A percentile compares a stretch with the other conserved stretches of the same genome.
Conservation (phyloP, 176 grass and related monocot species). For the Metroxylon sagu region DNA sequence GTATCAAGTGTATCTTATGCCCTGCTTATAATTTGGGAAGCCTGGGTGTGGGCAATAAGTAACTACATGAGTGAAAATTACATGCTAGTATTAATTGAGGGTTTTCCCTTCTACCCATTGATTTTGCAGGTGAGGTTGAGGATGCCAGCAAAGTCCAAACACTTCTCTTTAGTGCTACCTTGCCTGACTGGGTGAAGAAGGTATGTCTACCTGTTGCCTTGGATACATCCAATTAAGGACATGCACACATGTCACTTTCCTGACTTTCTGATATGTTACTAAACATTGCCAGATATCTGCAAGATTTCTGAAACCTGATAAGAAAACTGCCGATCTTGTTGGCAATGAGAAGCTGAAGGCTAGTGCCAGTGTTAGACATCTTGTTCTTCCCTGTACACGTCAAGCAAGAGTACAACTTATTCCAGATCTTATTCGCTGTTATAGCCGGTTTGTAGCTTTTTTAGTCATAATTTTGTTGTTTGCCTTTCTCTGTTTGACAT, state of each 20-base stretch:
- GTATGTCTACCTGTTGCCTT: conserved; percentile 15
- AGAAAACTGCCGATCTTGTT: conserved; percentile 88
- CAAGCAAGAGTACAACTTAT: conserved; percentile 71
- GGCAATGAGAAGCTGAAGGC: conserved; percentile 90
- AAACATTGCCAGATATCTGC: conserved; percentile 53
- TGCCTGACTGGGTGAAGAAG: conserved; percentile 89
- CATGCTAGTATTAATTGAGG: too few species aligned
- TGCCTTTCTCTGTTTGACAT: background rate
- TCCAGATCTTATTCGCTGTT: conserved; percentile 85
- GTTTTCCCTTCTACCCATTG: background rate
- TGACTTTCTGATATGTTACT: background rate
- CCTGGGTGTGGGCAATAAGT: too few species aligned
- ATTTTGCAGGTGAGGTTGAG: conserved; percentile 65
- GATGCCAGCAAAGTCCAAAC: conserved; percentile 93
- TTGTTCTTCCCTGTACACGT: conserved; percentile 86
- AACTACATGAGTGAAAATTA: too few species aligned
- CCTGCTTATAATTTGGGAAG: too few species aligned
- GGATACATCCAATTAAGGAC: too few species aligned
- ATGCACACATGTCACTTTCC: too few species aligned
- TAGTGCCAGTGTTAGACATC: conserved; percentile 78
- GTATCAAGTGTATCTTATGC: too few species aligned
- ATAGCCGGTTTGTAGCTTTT: conserved; percentile 60
- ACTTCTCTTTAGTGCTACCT: conserved; percentile 94
- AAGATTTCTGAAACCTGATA: conserved; percentile 72
- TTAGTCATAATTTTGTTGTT: background rate